Evolutionary conservation across 345 rosid genomes (phyloP), one percentile per base, ranked within the genome.

Genomic region (Dimocarpus longan): DNA sequence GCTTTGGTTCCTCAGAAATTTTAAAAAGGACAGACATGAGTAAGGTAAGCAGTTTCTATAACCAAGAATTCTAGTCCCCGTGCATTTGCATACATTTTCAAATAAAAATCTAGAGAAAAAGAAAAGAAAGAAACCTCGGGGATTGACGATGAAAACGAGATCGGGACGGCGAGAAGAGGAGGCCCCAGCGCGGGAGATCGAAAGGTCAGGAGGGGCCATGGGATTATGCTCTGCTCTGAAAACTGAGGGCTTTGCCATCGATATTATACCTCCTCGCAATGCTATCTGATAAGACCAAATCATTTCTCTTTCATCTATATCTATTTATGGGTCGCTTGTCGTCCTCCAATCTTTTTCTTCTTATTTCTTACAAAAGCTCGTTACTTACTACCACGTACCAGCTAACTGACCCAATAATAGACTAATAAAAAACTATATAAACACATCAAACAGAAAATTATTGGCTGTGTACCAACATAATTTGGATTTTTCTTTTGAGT

Each of bases 111-210:
- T 28, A 0, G 19, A 26, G 22, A 13, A 44, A 22, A 56, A 16
- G 52, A 28, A 32, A 65, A 52, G 43, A 37, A 66, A 8, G 16
- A 57, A 9, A 94, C 99, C 99, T 86, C 82, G 87, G 19, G 99
- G 98, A 77, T 96, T 96, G 82, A 96, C 97, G 75, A 96, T 80
- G 87, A 96, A 94, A 77, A 96, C 95, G 80, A 96, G 91, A 78
- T 96, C 94, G 73, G 97, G 98, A 73, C 89, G 94, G 84, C 83
- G 84, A 80, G 91, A 44, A 37, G 95, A 83, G 79, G 92, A 79
- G 78, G 85, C 26, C 6, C 76, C 84, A 52, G 75, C 73, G 75
- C 42, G 80, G 80, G 79, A 65, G 79, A 81, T 65, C 50, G 86
- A 59, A 54, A 80, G 86, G 81, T 78, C 81, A 44, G 74, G 80